phyloP scores from a whole-genome alignment of 805 yeast species.

The Saturnispora serradocipensis region DNA sequence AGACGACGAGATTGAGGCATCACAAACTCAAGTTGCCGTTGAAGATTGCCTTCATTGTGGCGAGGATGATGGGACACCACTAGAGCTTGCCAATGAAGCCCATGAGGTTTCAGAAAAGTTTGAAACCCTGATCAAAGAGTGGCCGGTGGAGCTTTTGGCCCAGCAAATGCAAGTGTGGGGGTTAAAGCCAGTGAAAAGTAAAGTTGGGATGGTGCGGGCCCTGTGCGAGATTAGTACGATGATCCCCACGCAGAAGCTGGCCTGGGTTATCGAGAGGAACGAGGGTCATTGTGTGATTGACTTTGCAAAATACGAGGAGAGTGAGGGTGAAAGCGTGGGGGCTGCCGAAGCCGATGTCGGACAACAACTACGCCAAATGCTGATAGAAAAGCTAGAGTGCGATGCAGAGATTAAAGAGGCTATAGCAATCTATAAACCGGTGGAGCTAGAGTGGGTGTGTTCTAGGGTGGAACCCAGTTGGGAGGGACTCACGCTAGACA shows the following conservation, averaged over 20 bases:
- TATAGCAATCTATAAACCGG: conserved; percentile 20
- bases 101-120: not conserved
- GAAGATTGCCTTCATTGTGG: not conserved
- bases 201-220: not conserved
- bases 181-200: conserved; percentile 26
- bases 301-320: conserved; percentile 2
- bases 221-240: conserved; percentile 17
- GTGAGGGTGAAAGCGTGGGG: conserved; percentile 1
- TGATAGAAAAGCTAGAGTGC: conserved; percentile 14
- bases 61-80: not conserved
- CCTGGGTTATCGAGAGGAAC: conserved; percentile 1
- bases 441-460: conserved; percentile 16
- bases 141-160: conserved; percentile 10
- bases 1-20: conserved; percentile 18
- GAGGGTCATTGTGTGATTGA: conserved; percentile 3
- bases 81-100: not conserved
- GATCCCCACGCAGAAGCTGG: conserved; percentile 5
- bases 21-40: conserved; percentile 23
- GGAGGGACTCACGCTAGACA: conserved; percentile 15
- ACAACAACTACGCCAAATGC: conserved; percentile 11
- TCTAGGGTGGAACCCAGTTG: conserved; percentile 12
- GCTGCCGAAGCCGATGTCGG: not conserved
- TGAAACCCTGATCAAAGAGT: conserved; percentile 8
- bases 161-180: conserved; percentile 29
- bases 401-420: conserved; percentile 14